Conservation (phyloP, 768 basidiomycete genomes). For the Podaxis pistillaris region DNA sequence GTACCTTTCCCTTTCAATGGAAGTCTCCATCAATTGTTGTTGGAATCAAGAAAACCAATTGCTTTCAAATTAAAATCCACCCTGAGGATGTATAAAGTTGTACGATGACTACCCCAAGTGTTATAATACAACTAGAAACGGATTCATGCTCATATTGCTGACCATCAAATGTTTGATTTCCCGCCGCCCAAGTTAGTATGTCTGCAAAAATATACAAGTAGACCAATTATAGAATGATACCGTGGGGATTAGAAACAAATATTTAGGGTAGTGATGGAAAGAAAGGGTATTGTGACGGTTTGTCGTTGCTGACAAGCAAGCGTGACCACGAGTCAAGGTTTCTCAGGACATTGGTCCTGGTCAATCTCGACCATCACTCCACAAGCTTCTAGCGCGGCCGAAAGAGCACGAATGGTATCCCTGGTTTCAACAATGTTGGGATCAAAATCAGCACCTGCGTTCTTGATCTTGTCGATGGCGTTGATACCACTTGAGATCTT, state of each 20-base stretch:
- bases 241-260: neutral
- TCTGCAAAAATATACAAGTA: neutral
- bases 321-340: neutral
- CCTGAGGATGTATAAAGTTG: neutral
- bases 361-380: conserved; percentile 4
- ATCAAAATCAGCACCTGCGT: neutral
- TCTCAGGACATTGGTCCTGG: neutral
- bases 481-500: conserved; percentile 1
- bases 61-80: neutral
- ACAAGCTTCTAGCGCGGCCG: neutral
- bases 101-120: neutral
- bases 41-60: neutral
- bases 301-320: neutral
- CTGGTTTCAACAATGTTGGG: neutral
- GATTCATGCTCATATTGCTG: neutral
- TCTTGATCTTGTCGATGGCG: neutral
- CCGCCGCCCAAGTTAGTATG: neutral
- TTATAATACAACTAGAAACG: neutral
- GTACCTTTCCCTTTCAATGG: neutral
- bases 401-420: conserved; percentile 10
- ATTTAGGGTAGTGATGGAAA: neutral
- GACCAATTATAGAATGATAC: conserved; percentile 10
- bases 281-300: neutral
- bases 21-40: neutral
- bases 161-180: neutral